A percentile compares a stretch with the other conserved stretches of the same genome.
Evolutionary conservation across 805 yeast species (phyloP).

Genomic region (Monosporozyma aquatica): DNA sequence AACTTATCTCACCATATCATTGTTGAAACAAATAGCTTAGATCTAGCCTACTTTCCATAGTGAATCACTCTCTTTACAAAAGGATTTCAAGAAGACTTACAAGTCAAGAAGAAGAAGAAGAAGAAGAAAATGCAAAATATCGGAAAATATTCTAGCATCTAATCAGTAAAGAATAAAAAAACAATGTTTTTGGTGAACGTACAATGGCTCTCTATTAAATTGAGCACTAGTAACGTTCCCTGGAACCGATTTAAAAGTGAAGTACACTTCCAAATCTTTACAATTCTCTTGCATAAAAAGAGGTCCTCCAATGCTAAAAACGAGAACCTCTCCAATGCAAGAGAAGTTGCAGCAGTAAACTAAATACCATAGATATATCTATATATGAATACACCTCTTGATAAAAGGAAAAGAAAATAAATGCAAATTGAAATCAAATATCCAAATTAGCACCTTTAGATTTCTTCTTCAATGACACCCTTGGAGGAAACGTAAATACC

Average conservation of each 20-base stretch:
- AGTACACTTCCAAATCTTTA: not conserved
- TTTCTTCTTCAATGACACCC: constrained; percentile 73
- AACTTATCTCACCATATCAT: no score
- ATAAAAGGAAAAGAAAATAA: not conserved
- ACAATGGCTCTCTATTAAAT: constrained; percentile 13
- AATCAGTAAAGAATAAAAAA: no score
- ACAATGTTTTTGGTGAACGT: constrained; percentile 3
- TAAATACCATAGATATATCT: not conserved
- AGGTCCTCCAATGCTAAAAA: not conserved
- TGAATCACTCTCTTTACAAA: no score
- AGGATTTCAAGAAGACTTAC: no score
- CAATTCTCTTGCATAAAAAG: not conserved
- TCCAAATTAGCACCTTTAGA: constrained; percentile 17
- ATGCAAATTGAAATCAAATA: not conserved
- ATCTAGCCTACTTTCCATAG: no score
- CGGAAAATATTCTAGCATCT: no score
- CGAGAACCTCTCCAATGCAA: no score
- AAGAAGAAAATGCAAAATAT: not conserved
- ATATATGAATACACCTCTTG: not conserved
- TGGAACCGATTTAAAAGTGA: not conserved
- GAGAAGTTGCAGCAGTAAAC: not conserved
- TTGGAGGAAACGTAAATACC: constrained; percentile 98
- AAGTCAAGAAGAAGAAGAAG: not conserved
- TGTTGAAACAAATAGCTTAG: no score
- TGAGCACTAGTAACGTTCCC: constrained; percentile 14